Evolutionary conservation across 257 asterid genomes (phyloP).

Genomic region (Nicotiana paniculata): DNA sequence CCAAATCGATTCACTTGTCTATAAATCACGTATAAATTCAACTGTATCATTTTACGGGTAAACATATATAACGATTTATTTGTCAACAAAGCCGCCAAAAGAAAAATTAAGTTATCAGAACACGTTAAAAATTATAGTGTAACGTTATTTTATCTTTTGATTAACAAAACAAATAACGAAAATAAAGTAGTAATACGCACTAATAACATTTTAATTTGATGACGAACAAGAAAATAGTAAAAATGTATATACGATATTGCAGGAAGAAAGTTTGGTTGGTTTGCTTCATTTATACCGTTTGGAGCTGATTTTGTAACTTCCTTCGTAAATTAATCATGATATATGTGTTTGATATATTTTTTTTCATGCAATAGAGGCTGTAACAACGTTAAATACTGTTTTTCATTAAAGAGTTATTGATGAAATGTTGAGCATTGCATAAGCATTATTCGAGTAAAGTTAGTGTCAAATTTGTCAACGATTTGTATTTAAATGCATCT

Average conservation of each 20-base stretch:
- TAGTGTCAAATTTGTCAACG: not conserved
- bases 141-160: too few relatives aligned
- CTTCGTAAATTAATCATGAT: not conserved
- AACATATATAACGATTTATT: not conserved
- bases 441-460: not conserved
- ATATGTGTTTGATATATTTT: not conserved
- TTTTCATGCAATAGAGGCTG: too few relatives aligned
- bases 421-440: not conserved
- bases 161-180: too few relatives aligned
- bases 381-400: too few relatives aligned
- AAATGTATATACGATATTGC: too few relatives aligned
- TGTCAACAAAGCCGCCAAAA: not conserved
- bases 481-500: not conserved
- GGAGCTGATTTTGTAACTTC: not conserved
- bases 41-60: too few relatives aligned
- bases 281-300: not conserved
- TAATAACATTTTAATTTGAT: not conserved
- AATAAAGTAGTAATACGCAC: too few relatives aligned
- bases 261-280: too few relatives aligned
- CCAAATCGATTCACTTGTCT: too few relatives aligned
- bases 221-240: not conserved
- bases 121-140: too few relatives aligned
- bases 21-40: too few relatives aligned
- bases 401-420: too few relatives aligned
- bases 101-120: not conserved